Conservation (phyloP, 805 yeast species). For the Yamadazyma tumulicola region DNA sequence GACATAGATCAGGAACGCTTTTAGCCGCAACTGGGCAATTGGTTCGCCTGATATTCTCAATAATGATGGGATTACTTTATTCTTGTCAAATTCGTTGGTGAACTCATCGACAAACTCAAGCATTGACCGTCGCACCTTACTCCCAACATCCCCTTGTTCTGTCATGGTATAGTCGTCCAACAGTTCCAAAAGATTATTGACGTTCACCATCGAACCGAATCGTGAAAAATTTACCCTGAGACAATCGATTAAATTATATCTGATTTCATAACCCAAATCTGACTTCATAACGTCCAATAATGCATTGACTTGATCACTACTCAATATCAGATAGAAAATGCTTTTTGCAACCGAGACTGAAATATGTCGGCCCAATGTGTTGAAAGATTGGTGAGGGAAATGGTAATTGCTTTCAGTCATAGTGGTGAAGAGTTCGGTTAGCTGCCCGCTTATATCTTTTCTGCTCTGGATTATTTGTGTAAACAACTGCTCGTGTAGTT, state of each 20-base stretch:
- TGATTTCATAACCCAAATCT: slow-evolving; percentile 25
- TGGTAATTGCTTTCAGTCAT: slow-evolving; percentile 4
- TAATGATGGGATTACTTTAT: slow-evolving; percentile 20
- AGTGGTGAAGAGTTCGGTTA: slow-evolving; percentile 1
- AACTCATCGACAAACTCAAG: slow-evolving; percentile 37
- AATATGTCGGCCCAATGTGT: not conserved
- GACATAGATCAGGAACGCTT: slow-evolving; percentile 36
- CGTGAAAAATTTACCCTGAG: slow-evolving; percentile 9
- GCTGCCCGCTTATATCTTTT: not conserved
- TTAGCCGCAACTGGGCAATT: slow-evolving; percentile 49
- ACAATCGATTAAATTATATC: slow-evolving; percentile 24
- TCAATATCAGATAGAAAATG: slow-evolving; percentile 22
- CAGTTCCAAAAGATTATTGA: too few relatives aligned
- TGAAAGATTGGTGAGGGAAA: slow-evolving; percentile 1
- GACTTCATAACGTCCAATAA: slow-evolving; percentile 25
- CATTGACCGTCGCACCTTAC: slow-evolving; percentile 57
- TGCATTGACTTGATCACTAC: slow-evolving; percentile 6
- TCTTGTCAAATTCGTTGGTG: slow-evolving; percentile 5
- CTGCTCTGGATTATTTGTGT: not conserved
- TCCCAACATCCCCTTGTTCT: slow-evolving; percentile 90
- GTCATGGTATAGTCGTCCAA: slow-evolving; percentile 77
- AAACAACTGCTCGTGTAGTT: not conserved
- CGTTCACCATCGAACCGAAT: not conserved
- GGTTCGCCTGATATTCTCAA: slow-evolving; percentile 62
- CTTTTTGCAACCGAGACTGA: slow-evolving; percentile 29